These are phyloP conservation scores for Coprinellus micaceus DNA, from an alignment of 768 basidiomycete genomes.

Conservation along the genomic window DNA sequence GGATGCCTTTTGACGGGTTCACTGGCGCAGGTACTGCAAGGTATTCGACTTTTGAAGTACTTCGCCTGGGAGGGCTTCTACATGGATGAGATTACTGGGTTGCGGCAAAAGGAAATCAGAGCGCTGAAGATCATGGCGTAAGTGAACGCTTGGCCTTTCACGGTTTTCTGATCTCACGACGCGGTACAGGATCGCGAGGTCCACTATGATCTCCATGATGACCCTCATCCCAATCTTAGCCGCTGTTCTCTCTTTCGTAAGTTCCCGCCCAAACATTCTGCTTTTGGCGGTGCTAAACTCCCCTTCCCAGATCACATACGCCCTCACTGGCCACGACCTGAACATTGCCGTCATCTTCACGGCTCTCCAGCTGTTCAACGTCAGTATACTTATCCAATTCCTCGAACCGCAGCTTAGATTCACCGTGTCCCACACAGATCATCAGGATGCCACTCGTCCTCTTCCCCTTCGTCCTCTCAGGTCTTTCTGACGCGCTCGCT, in stretches of 20 bases:
- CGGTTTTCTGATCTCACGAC: too few relatives aligned
- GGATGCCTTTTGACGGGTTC: background rate
- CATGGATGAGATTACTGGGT: constrained; percentile 34
- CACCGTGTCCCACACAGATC: constrained; percentile 32
- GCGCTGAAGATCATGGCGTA: constrained; percentile 38
- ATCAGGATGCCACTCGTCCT: constrained; percentile 57
- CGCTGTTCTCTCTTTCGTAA: constrained; percentile 48
- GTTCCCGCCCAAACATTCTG: constrained; percentile 16
- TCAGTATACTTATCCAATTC: constrained; percentile 18
- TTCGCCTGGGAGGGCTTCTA: constrained; percentile 61
- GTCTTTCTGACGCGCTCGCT: constrained; percentile 46
- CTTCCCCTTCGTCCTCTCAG: constrained; percentile 51
- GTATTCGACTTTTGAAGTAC: constrained; percentile 62
- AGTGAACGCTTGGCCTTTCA: too few relatives aligned
- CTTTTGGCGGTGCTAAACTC: background rate
- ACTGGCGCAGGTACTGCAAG: constrained; percentile 44
- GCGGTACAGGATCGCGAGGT: constrained; percentile 30
- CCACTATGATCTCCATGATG: constrained; percentile 40
- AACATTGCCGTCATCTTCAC: constrained; percentile 54
- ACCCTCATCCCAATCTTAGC: constrained; percentile 51
- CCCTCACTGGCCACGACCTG: constrained; percentile 50
- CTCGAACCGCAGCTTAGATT: background rate
- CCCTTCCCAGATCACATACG: constrained; percentile 55
- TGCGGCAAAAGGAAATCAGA: constrained; percentile 37
- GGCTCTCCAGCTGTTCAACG: constrained; percentile 58